A percentile compares a stretch with the other conserved stretches of the same genome.
Conservation (phyloP, 2,329 filamentous ascomycete genomes). For the Xylariaceae sp. region DNA sequence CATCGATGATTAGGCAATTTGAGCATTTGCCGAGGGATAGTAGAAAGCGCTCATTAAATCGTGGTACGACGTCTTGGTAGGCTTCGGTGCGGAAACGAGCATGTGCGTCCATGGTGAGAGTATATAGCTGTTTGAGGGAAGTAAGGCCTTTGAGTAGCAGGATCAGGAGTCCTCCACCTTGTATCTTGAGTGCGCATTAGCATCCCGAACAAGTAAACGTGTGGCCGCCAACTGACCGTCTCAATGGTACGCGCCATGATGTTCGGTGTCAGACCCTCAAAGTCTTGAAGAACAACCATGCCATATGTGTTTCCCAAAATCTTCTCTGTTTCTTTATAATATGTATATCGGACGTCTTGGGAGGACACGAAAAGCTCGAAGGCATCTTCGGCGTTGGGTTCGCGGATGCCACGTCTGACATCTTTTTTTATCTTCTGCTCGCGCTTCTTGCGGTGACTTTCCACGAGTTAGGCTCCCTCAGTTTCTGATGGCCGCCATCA, state of each 20-base stretch:
- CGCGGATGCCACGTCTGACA: conserved; percentile 88
- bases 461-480: conserved; percentile 4
- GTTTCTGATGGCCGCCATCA: too few relatives aligned
- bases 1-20: conserved; percentile 91
- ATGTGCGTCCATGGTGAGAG: conserved; percentile 95
- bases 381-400: conserved; percentile 87
- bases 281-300: conserved; percentile 97
- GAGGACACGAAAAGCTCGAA: conserved; percentile 97
- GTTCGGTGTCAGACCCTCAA: conserved; percentile 97
- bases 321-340: conserved; percentile 99
- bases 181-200: conserved; percentile 41
- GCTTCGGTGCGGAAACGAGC: conserved; percentile 94
- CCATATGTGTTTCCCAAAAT: conserved; percentile 73
- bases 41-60: conserved; percentile 97
- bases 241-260: conserved; percentile 91
- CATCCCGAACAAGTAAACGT: background rate
- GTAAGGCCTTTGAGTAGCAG: conserved; percentile 93
- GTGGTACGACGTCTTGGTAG: conserved; percentile 86
- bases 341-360: conserved; percentile 96
- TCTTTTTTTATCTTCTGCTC: conserved; percentile 98
- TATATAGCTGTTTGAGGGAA: conserved; percentile 95
- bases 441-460: conserved; percentile 90
- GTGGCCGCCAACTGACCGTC: conserved; percentile 48
- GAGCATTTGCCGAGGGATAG: conserved; percentile 93
- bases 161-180: conserved; percentile 89